Evolutionary conservation across 768 basidiomycete species (phyloP).

Genomic region (Termitomyces sp.): DNA sequence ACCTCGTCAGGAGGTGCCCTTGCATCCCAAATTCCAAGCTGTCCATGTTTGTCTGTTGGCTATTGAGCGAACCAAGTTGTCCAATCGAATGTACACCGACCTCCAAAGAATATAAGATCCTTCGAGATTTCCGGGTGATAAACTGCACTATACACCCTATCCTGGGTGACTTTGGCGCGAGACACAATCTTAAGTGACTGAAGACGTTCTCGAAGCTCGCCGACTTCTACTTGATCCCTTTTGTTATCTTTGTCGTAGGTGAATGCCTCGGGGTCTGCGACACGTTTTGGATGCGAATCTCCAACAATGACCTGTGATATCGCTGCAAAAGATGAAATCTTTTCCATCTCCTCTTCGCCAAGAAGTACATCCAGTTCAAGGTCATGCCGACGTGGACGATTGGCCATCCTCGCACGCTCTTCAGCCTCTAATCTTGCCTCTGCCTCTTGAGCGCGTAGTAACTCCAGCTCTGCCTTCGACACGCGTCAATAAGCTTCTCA

Average conservation of each 20-base stretch:
- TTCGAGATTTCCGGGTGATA: slow-evolving; percentile 79
- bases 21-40: slow-evolving; percentile 85
- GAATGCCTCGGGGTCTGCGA: slow-evolving; percentile 46
- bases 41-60: slow-evolving; percentile 69
- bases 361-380: slow-evolving; percentile 54
- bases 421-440: slow-evolving; percentile 57
- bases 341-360: slow-evolving; percentile 43
- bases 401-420: slow-evolving; percentile 57
- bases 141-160: slow-evolving; percentile 70
- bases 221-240: slow-evolving; percentile 42
- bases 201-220: slow-evolving; percentile 50
- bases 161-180: slow-evolving; percentile 74
- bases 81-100: slow-evolving; percentile 27
- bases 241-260: slow-evolving; percentile 40
- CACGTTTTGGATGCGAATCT: slow-evolving; percentile 29
- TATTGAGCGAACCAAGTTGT: neutral
- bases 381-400: slow-evolving; percentile 62
- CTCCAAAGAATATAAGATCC: slow-evolving; percentile 86
- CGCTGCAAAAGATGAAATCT: slow-evolving; percentile 39
- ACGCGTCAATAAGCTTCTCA: neutral
- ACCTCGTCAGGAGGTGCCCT: slow-evolving; percentile 62
- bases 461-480: slow-evolving; percentile 44
- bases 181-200: slow-evolving; percentile 58
- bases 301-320: slow-evolving; percentile 37
- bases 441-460: slow-evolving; percentile 46